Evolutionary conservation across 148 eudicot genomes (phyloP).

Genomic region (Cornus suecica): DNA sequence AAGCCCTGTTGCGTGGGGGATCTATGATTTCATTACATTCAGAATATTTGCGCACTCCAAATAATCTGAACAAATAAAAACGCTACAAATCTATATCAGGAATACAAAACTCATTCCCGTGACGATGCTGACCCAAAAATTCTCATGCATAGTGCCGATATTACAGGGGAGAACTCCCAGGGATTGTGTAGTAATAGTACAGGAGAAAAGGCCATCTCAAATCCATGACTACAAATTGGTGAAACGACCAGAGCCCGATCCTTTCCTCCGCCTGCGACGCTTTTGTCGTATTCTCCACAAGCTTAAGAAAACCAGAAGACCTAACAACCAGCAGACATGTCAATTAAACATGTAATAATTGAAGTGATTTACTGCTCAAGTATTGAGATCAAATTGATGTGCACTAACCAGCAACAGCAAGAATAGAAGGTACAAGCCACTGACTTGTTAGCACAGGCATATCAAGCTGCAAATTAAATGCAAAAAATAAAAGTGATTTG

Average conservation of each 20-base stretch:
- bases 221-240: slow-evolving; percentile 30
- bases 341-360: neutral
- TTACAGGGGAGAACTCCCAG: neutral
- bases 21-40: slow-evolving; percentile 4
- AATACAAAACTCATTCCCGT: slow-evolving; percentile 16
- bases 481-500: neutral
- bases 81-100: slow-evolving; percentile 28
- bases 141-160: neutral
- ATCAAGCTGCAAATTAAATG: slow-evolving; percentile 59
- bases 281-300: slow-evolving; percentile 85
- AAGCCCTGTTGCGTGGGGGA: neutral
- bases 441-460: slow-evolving; percentile 71
- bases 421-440: slow-evolving; percentile 82
- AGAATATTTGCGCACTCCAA: neutral
- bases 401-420: slow-evolving; percentile 68
- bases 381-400: slow-evolving; percentile 1
- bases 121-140: neutral
- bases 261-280: slow-evolving; percentile 72
- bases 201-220: neutral
- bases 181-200: neutral
- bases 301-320: slow-evolving; percentile 65
- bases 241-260: slow-evolving; percentile 58
- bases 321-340: slow-evolving; percentile 28
- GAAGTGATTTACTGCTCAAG: neutral
- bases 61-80: neutral